Percentiles rank a stretch among this genome's conserved stretches.
Conservation (phyloP, 108 stramenopile genomes). For the Fragilaria crotonensis region DNA sequence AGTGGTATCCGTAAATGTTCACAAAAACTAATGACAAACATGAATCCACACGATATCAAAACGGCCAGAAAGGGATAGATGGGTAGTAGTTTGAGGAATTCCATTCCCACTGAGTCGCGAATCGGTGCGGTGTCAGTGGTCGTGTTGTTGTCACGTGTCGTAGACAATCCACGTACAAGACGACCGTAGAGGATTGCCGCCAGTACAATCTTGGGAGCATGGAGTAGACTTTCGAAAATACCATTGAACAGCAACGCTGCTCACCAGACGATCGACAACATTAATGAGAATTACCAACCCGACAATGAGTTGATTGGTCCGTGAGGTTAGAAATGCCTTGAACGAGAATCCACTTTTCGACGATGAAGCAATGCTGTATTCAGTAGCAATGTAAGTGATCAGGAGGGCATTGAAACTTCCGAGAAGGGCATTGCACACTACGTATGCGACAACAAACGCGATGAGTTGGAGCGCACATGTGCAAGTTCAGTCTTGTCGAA, state of each 20-base stretch:
- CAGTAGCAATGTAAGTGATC: slow-evolving; percentile 66
- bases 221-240: slow-evolving; percentile 26
- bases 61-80: slow-evolving; percentile 77
- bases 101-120: slow-evolving; percentile 31
- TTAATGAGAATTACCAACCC: slow-evolving; percentile 44
- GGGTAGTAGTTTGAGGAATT: slow-evolving; percentile 50
- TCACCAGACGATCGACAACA: slow-evolving; percentile 44
- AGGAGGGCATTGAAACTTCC: slow-evolving; percentile 80
- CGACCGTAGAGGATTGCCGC: slow-evolving; percentile 54
- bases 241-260: slow-evolving; percentile 15
- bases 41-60: slow-evolving; percentile 63
- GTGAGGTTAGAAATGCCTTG: no score
- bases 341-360: no score
- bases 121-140: no score
- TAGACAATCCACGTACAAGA: no score
- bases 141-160: slow-evolving; percentile 16
- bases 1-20: slow-evolving; percentile 45
- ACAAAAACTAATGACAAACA: slow-evolving; percentile 56
- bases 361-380: slow-evolving; percentile 48
- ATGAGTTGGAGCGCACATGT: no score
- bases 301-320: no score
- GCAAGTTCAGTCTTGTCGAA: no score
- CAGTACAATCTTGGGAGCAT: slow-evolving; percentile 47
- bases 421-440: no score
- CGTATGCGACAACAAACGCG: no score